Evolutionary conservation across 306 rosid genomes (phyloP).

Genomic region (Vigna hirtella): DNA sequence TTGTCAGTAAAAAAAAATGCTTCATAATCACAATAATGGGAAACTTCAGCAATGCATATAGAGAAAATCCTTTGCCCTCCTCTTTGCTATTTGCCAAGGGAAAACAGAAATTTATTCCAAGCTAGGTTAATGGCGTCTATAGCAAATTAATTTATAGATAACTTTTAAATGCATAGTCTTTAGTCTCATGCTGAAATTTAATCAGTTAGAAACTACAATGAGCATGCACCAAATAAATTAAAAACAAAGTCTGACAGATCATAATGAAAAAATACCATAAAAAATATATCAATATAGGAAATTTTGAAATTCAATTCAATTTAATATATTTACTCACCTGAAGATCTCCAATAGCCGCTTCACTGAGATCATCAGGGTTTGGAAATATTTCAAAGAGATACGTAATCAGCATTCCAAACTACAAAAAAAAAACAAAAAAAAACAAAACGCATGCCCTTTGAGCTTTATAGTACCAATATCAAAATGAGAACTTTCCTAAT

Average conservation of each 20-base stretch:
- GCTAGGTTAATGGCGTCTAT: slow-evolving; percentile 11
- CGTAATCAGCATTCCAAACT: slow-evolving; percentile 97
- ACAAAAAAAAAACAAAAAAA: slow-evolving; percentile 52
- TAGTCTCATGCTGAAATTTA: slow-evolving; percentile 6
- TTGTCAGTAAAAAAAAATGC: slow-evolving; percentile 24
- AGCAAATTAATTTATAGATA: slow-evolving; percentile 19
- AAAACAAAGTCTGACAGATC: slow-evolving; percentile 21
- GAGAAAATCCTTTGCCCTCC: background rate
- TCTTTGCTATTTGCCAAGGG: background rate
- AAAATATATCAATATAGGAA: slow-evolving; percentile 34
- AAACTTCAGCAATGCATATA: background rate
- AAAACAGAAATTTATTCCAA: slow-evolving; percentile 26
- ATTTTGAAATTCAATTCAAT: slow-evolving; percentile 22
- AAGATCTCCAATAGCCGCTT: slow-evolving; percentile 82
- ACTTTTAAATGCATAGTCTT: slow-evolving; percentile 15
- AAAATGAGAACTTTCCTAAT: slow-evolving; percentile 24
- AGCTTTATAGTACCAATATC: slow-evolving; percentile 39
- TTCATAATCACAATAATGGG: slow-evolving; percentile 14
- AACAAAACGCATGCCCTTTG: slow-evolving; percentile 6
- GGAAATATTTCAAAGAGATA: slow-evolving; percentile 87
- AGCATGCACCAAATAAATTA: slow-evolving; percentile 10
- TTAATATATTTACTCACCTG: slow-evolving; percentile 63
- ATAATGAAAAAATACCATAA: slow-evolving; percentile 23
- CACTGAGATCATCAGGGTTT: slow-evolving; percentile 68
- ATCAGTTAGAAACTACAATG: slow-evolving; percentile 22